These are phyloP conservation scores for Candida pseudoglaebosa DNA, from an alignment of 805 yeast genomes.

Conservation along the genomic window DNA sequence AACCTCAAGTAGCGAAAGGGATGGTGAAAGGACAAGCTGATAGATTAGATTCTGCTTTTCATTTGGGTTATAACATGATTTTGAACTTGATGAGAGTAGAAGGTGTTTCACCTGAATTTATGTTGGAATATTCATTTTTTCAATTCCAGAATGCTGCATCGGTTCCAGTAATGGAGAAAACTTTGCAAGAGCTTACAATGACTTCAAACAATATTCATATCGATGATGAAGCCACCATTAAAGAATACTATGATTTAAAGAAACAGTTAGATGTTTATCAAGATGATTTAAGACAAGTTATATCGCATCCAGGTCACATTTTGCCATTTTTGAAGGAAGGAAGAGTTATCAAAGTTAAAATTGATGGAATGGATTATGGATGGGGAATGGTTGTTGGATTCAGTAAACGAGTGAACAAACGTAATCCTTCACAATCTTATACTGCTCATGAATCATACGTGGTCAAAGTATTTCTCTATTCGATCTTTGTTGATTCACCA, in stretches of 20 bases:
- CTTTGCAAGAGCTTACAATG: conserved; percentile 51
- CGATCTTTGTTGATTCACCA: conserved; percentile 82
- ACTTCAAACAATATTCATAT: conserved; percentile 49
- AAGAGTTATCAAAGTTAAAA: conserved; percentile 66
- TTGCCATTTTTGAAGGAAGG: conserved; percentile 87
- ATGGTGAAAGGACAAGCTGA: conserved; percentile 99
- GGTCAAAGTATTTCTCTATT: conserved; percentile 76
- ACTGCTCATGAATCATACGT: conserved; percentile 88
- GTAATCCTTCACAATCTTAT: conserved; percentile 53
- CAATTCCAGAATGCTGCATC: conserved; percentile 93
- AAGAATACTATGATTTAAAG: conserved; percentile 78
- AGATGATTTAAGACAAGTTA: conserved; percentile 71
- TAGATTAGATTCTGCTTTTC: conserved; percentile 95
- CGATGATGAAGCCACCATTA: conserved; percentile 70
- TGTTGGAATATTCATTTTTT: conserved; percentile 90
- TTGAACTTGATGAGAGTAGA: conserved; percentile 94
- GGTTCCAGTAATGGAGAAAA: conserved; percentile 77
- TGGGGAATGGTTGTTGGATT: conserved; percentile 90
- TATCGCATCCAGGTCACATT: conserved; percentile 87
- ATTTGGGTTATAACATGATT: conserved; percentile 95
- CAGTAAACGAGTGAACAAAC: conserved; percentile 63
- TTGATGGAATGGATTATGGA: conserved; percentile 73
- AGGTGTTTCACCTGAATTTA: conserved; percentile 96
- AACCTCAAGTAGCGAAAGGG: conserved; percentile 97
- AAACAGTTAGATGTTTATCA: conserved; percentile 68